These are phyloP conservation scores for Russula compacta DNA, from an alignment of 768 basidiomycete species.

Conservation along the genomic window DNA sequence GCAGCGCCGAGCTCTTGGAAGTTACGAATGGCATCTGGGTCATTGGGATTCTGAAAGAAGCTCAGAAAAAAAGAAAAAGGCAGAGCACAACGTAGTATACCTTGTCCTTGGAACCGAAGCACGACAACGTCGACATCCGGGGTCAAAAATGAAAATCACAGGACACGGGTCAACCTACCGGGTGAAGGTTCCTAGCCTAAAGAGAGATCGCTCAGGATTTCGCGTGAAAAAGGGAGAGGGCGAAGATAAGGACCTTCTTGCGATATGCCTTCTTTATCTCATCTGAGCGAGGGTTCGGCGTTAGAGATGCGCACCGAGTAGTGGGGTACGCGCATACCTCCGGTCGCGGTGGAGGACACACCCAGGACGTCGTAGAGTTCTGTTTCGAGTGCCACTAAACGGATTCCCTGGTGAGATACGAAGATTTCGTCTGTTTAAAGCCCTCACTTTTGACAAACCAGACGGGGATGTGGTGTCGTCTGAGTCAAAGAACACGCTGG, in stretches of 20 bases:
- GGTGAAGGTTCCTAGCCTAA: conserved; percentile 83
- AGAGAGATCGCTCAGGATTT: conserved; percentile 19
- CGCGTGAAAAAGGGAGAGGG: conserved; percentile 17
- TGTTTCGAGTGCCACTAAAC: conserved; percentile 63
- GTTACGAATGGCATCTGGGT: conserved; percentile 70
- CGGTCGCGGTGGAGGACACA: conserved; percentile 55
- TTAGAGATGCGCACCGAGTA: conserved; percentile 18
- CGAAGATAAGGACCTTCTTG: conserved; percentile 56
- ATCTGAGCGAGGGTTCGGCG: conserved; percentile 31
- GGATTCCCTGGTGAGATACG: neutral
- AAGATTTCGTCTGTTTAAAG: neutral
- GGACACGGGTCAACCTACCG: conserved; percentile 40
- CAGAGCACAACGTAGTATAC: conserved; percentile 26
- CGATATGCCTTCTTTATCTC: conserved; percentile 95
- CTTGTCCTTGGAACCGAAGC: conserved; percentile 48
- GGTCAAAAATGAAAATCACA: conserved; percentile 5
- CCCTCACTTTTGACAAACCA: conserved; percentile 1
- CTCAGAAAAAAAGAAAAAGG: neutral
- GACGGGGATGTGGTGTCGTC: neutral
- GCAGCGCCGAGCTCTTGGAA: conserved; percentile 89
- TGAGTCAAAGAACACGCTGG: neutral
- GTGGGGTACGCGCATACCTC: conserved; percentile 41
- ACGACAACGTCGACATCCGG: conserved; percentile 9
- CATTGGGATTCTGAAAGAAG: conserved; percentile 71
- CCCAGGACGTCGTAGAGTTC: conserved; percentile 82